Conservation (phyloP, 2,329 filamentous ascomycete species). For the Fusarium redolens region DNA sequence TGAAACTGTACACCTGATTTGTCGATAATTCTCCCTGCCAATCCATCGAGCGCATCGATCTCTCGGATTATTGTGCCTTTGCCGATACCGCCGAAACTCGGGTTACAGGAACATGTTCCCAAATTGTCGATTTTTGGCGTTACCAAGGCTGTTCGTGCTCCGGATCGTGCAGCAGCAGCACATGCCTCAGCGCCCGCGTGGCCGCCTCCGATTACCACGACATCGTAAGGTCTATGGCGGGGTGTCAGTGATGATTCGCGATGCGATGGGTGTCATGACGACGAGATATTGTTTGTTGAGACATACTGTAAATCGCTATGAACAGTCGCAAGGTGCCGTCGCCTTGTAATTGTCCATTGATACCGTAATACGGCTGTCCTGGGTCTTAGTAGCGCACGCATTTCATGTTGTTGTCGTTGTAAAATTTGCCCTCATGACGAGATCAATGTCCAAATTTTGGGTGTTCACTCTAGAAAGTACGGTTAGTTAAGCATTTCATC, state of each 20-base stretch:
- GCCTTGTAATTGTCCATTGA: constrained; percentile 24
- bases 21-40: constrained; percentile 90
- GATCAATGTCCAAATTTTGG: constrained; percentile 18
- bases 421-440: constrained; percentile 30
- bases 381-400: constrained; percentile 45
- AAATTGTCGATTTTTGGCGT: constrained; percentile 91
- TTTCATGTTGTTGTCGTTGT: constrained; percentile 40
- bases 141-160: constrained; percentile 88
- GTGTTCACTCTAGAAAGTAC: neutral
- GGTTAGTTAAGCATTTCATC: neutral
- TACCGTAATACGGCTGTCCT: constrained; percentile 34
- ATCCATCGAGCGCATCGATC: constrained; percentile 92
- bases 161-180: constrained; percentile 87
- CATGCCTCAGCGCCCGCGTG: constrained; percentile 96
- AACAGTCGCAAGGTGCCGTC: constrained; percentile 48
- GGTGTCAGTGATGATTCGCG: constrained; percentile 17
- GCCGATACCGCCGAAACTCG: constrained; percentile 97
- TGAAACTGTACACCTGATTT: constrained; percentile 96
- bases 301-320: constrained; percentile 46
- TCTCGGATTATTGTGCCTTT: constrained; percentile 97
- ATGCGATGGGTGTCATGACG: constrained; percentile 6
- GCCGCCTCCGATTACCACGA: constrained; percentile 94
- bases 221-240: constrained; percentile 77
- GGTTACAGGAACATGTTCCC: constrained; percentile 96
- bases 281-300: neutral